Conservation (phyloP, 2,329 filamentous ascomycete genomes). For the Fusarium duplospermum region DNA sequence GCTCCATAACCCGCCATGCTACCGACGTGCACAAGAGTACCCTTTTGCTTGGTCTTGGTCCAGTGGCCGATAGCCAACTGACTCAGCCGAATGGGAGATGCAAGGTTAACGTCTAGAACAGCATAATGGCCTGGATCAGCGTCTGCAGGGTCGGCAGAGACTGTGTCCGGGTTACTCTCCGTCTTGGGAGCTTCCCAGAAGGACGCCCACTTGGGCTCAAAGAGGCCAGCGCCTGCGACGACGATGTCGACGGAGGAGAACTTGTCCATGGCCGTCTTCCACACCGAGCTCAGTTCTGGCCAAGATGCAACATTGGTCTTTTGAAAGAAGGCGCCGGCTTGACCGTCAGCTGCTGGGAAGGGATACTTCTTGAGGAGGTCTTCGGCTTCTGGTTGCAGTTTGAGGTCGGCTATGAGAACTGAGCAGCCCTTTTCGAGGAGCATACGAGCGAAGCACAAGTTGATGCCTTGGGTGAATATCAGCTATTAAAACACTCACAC, state of each 20-base stretch:
- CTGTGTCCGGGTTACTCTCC: conserved; percentile 42
- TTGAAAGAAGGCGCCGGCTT: conserved; percentile 49
- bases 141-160: conserved; percentile 44
- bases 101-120: conserved; percentile 52
- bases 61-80: conserved; percentile 54
- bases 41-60: conserved; percentile 45
- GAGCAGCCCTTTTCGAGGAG: conserved; percentile 52
- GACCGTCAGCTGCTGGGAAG: conserved; percentile 28
- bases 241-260: conserved; percentile 52
- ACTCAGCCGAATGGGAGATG: conserved; percentile 51
- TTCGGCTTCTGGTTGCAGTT: conserved; percentile 50
- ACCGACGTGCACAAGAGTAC: conserved; percentile 49
- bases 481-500: neutral
- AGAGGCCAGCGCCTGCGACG: conserved; percentile 52
- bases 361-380: conserved; percentile 48
- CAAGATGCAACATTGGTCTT: conserved; percentile 52
- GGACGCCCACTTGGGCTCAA: conserved; percentile 50
- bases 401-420: conserved; percentile 52
- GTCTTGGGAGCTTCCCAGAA: conserved; percentile 53
- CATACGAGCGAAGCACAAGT: conserved; percentile 49
- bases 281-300: conserved; percentile 49
- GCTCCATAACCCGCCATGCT: conserved; percentile 50
- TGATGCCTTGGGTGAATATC: conserved; percentile 48
- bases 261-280: conserved; percentile 41
- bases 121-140: conserved; percentile 49